These are phyloP conservation scores for Periconia sp. DNA, from an alignment of 2,329 filamentous ascomycete genomes.

Conservation along the genomic window DNA sequence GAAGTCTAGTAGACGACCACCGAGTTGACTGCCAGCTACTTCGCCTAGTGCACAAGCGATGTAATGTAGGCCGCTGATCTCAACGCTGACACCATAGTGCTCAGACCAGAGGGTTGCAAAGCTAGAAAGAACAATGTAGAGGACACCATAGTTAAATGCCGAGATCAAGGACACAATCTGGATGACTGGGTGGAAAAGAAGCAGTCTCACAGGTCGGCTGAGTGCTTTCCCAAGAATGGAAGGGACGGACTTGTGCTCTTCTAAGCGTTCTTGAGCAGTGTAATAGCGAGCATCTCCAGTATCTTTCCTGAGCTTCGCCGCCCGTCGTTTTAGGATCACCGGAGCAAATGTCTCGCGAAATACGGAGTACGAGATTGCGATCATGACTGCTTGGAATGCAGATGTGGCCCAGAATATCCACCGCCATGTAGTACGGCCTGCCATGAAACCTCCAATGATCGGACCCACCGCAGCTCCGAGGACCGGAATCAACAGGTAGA, in stretches of 20 bases:
- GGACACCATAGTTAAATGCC: slow-evolving; percentile 42
- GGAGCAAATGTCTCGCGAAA: slow-evolving; percentile 55
- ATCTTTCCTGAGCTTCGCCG: slow-evolving; percentile 48
- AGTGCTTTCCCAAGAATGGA: slow-evolving; percentile 54
- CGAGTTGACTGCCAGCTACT: slow-evolving; percentile 63
- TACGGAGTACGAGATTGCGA: slow-evolving; percentile 41
- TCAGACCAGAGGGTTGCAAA: slow-evolving; percentile 33
- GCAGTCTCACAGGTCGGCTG: slow-evolving; percentile 60
- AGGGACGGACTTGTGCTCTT: slow-evolving; percentile 7
- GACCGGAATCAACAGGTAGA: slow-evolving; percentile 31
- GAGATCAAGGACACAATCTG: slow-evolving; percentile 47
- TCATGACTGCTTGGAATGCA: slow-evolving; percentile 32
- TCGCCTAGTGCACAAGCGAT: slow-evolving; percentile 61
- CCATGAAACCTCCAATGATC: slow-evolving; percentile 38
- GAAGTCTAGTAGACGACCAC: slow-evolving; percentile 8
- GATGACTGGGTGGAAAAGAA: slow-evolving; percentile 61
- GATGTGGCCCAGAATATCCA: slow-evolving; percentile 39
- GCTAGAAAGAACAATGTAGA: slow-evolving; percentile 40
- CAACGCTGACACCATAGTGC: slow-evolving; percentile 24
- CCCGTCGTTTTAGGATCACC: slow-evolving; percentile 47
- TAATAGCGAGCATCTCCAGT: slow-evolving; percentile 71
- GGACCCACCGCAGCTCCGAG: slow-evolving; percentile 22
- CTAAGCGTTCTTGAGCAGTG: slow-evolving; percentile 38
- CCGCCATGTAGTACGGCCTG: slow-evolving; percentile 28
- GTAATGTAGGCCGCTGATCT: slow-evolving; percentile 31